A percentile compares a stretch with the other conserved stretches of the same genome.
phyloP scores from a whole-genome alignment of 1,139 yeast genomes.

The Eremothecium sinecaudum region DNA sequence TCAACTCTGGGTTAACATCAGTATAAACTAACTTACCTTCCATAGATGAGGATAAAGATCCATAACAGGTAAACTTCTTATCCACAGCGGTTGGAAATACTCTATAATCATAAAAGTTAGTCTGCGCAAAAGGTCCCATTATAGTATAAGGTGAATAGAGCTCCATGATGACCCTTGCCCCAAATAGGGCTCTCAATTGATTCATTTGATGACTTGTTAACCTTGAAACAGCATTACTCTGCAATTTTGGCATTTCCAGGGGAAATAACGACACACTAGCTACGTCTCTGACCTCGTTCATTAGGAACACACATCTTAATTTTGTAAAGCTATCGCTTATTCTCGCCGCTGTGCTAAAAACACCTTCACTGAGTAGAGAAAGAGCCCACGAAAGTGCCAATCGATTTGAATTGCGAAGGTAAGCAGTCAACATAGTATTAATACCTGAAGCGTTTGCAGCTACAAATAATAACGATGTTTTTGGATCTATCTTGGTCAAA shows the following conservation, averaged over 20 bases:
- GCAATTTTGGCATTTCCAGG: slow-evolving; percentile 13
- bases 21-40: slow-evolving; percentile 38
- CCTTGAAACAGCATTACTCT: slow-evolving; percentile 5
- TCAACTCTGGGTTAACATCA: slow-evolving; percentile 29
- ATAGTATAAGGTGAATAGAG: slow-evolving; percentile 37
- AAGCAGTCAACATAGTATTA: slow-evolving; percentile 3
- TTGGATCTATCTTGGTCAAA: slow-evolving; percentile 6
- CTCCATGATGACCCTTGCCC: slow-evolving; percentile 47
- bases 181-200: slow-evolving; percentile 38
- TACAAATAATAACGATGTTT: slow-evolving; percentile 20
- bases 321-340: slow-evolving; percentile 11
- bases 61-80: slow-evolving; percentile 26
- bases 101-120: slow-evolving; percentile 58
- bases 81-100: slow-evolving; percentile 30
- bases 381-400: slow-evolving; percentile 28
- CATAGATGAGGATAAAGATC: slow-evolving; percentile 31
- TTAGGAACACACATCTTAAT: slow-evolving; percentile 39
- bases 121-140: slow-evolving; percentile 49
- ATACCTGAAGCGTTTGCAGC: slow-evolving; percentile 8
- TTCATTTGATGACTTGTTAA: slow-evolving; percentile 31
- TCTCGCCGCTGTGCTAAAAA: slow-evolving; percentile 32
- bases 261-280: slow-evolving; percentile 16
- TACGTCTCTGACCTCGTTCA: slow-evolving; percentile 15
- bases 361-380: slow-evolving; percentile 35
- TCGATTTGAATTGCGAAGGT: slow-evolving; percentile 6